Evolutionary conservation across 108 stramenopile genomes (phyloP), one percentile per base, ranked within the genome.

Genomic region (Pseudonitzschia delicatissima): DNA sequence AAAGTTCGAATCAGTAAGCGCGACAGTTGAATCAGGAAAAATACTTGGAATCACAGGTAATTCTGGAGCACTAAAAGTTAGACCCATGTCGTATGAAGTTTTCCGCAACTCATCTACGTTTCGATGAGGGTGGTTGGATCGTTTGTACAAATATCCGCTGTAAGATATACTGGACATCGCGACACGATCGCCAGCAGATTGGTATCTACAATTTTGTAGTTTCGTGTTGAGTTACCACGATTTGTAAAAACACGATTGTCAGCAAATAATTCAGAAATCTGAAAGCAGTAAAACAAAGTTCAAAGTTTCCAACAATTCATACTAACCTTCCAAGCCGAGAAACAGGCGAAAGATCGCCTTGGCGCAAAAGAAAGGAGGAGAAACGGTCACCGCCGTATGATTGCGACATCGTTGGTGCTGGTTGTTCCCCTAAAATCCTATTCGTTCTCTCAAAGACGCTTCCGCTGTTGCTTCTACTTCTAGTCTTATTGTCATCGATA

Each of bases 111-210:
- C 35, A 20, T 63, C 25, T 59, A 2, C 4, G 23, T n/a, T 36
- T n/a, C 15, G 25, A 7, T 67, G 57, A 52, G 79, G 79, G 5
- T 71, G 31, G 47, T 80, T 80, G 7, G 73, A 74, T 34, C 79
- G 64, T 48, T 80, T 80, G 40, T 75, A 49, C 18, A 80, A 44
- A 57, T 75, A 80, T 20, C 79, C 79, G 18, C 71, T 27, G 49
- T 79, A 55, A 12, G 61, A 42, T 36, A 79, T 70, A 51, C 59
- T 74, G 23, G 52, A 53, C 29, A 53, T 31, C 7, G n/a, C n/a
- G n/a, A n/a, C n/a, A n/a, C n/a, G n/a, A n/a, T n/a, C n/a, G n/a
- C n/a, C n/a, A n/a, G n/a, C n/a, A n/a, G n/a, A n/a, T n/a, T n/a
- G n/a, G n/a, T n/a, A n/a, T 13, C 52, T 28, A 26, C 25, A 31